Evolutionary conservation across 164 flowering plant species (phyloP), one percentile per base, ranked within the genome.

Genomic region (Cinnamomum chago): DNA sequence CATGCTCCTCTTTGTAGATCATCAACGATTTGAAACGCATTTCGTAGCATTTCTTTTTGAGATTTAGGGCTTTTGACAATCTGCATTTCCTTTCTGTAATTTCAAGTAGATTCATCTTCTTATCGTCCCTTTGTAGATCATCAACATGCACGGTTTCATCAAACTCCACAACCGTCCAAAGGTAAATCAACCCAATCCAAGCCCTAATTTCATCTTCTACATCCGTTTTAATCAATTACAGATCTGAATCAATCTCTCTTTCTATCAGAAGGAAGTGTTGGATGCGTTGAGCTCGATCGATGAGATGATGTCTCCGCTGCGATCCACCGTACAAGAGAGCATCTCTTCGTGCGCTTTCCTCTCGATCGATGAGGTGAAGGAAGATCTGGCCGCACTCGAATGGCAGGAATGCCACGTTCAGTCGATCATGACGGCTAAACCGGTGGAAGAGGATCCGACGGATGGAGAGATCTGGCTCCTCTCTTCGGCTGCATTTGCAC

Each of bases 341-440:
- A 62, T 74, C 9, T 76, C 77, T 23, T 52, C 72, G 60, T 20
- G n/a, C 58, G 71, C 77, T 67, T 35, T 71, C 18, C 77, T 68
- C 22, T 51, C 76, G 1, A 24, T 66, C 40, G 82, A 77, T 2
- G 75, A 80, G 60, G 75, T 74, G 66, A 62, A 58, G 51, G 62
- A 20, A 11, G 82, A 71, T 22, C 72, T 80, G 9, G 72, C 60
- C 4, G 65, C 28, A 1, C 75, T 80, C n/a, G 69, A 64, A 15
- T 80, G 82, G 82, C 67, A 73, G 33, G 79, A 79, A 23, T 76
- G 77, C 64, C 64, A 75, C 23, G 64, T 79, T 25, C 76, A 70
- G 33, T 70, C 58, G 15, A 67, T 79, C 20, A 64, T 67, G 58
- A 70, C 64, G 20, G 24, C 76, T 23, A 65, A 15, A 58, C 52